Base-by-base conservation (phyloP, 140 eudicot genomes). In the Flaveria floridana region DNA sequence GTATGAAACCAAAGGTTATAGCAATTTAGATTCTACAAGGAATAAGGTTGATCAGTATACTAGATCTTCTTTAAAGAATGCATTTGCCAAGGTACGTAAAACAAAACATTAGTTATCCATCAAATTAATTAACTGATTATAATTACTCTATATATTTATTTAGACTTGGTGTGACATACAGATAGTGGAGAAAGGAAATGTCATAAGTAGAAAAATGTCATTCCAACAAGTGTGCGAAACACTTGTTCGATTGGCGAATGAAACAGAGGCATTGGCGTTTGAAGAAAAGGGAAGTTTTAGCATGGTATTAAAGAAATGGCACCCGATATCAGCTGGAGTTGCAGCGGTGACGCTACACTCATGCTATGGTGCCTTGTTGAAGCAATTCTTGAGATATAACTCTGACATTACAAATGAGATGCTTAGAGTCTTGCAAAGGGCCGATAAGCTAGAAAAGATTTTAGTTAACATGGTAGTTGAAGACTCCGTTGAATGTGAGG, bases 381-480 rank as follows among this genome's bases (percentile, higher is more conserved):
- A 86, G 84, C 96, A 94, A 20, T 94, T 86, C 75, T 75, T 94
- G 52, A 61, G 82, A n/a, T 88, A 86, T 23, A 75, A 84, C 34
- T 57, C 89, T 3, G 72, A 77, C 41, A 76, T 84, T 48, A 79
- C 86, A n/a, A 83, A 81, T n/a, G 94, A 90, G 79, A 87, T 86
- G 39, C 79, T 90, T 25, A 74, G 73, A 50, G 87, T 90, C 9
- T 72, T 90, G 77, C 89, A 88, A 19, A 80, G 89, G 72, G 99
- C 97, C 0, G 99, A 91, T 23, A 90, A 85, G 85, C 94, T 94
- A 0, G 97, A 94, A 78, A 90, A 88, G 85, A 78, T 74, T 47
- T 62, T 94, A 74, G 88, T 94, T 47, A 89, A 94, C 66, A 72
- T 90, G 89, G 97, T 88, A 30, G 97, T 88, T 13, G 99, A 90